Evolutionary conservation across 805 yeast genomes (phyloP), one percentile per base, ranked within the genome.

Genomic region (Komagataella mondaviorum): DNA sequence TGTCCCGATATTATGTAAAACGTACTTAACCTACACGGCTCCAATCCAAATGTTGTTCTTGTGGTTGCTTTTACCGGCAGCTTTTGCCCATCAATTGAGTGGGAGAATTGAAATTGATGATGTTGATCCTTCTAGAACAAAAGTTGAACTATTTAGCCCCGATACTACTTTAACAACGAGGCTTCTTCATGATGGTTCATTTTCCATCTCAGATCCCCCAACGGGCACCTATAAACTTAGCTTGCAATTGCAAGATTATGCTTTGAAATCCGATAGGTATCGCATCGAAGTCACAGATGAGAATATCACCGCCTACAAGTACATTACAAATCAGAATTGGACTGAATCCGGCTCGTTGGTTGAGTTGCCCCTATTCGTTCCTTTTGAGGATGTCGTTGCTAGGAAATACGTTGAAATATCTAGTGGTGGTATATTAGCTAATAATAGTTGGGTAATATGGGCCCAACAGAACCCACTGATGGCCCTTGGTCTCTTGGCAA

Each of bases 11-110:
- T 20, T 20, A 20, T 8, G 36, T 30, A 10, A 30, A 30, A 8
- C 39, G 20, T 20, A 2, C 20, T 20, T 4, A 3, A 20, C 20
- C 5, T 10, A 12, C 39, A 8, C n/a, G 5, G 6, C 14, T 30
- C 39, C 39, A 14, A 8, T 30, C 12, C 39, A 10, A 10, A 30
- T 30, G 39, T 30, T 30, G 39, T 30, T 30, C 14, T 30, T 30
- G 39, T 30, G 39, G 39, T 30, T 30, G 39, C 39, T 30, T 30
- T 8, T 30, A 30, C 39, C 39, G 14, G 39, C 63, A 63, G 64
- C 63, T 64, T 60, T 56, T 58, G 64, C 59, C 68, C 55, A 52
- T 54, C 49, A 47, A 55, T 62, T 64, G 65, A 63, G 67, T 64
- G 51, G 55, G 56, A 58, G 59, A 63, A 30, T 30, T 30, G 39